A percentile compares a stretch with the other conserved stretches of the same genome.
phyloP scores from a whole-genome alignment of 257 asterid genomes.

The Osmanthus fragrans region DNA sequence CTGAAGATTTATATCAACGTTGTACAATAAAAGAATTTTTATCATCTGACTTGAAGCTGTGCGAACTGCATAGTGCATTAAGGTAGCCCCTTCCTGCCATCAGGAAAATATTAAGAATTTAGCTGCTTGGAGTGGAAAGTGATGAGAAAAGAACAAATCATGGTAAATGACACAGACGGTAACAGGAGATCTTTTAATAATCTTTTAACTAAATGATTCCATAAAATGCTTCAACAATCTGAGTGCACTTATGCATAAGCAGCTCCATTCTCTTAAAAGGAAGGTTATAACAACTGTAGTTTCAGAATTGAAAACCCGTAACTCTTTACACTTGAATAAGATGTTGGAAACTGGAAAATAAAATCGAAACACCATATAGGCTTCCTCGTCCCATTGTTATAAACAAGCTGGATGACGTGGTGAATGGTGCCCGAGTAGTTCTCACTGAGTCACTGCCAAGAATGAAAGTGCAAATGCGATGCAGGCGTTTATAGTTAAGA shows the following conservation, averaged over 20 bases:
- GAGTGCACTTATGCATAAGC: background rate
- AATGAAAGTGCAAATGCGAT: background rate
- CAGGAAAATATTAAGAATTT: slow-evolving; percentile 13
- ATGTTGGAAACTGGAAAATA: background rate
- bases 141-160: background rate
- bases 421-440: background rate
- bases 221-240: background rate
- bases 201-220: background rate
- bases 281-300: background rate
- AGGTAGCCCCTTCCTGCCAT: slow-evolving; percentile 84
- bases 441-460: background rate
- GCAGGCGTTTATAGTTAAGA: background rate
- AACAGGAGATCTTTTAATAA: slow-evolving; percentile 6
- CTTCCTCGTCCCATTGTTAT: background rate
- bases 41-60: slow-evolving; percentile 85
- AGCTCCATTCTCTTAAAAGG: background rate
- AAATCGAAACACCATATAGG: background rate
- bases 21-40: slow-evolving; percentile 78
- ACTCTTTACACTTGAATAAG: background rate
- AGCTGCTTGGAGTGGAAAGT: background rate
- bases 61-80: slow-evolving; percentile 90
- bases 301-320: background rate
- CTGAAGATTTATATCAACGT: slow-evolving; percentile 73
- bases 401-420: background rate
- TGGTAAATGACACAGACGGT: slow-evolving; percentile 1